phyloP scores from a whole-genome alignment of 495 filamentous ascomycete genomes.

The Penicillium roqueforti region DNA sequence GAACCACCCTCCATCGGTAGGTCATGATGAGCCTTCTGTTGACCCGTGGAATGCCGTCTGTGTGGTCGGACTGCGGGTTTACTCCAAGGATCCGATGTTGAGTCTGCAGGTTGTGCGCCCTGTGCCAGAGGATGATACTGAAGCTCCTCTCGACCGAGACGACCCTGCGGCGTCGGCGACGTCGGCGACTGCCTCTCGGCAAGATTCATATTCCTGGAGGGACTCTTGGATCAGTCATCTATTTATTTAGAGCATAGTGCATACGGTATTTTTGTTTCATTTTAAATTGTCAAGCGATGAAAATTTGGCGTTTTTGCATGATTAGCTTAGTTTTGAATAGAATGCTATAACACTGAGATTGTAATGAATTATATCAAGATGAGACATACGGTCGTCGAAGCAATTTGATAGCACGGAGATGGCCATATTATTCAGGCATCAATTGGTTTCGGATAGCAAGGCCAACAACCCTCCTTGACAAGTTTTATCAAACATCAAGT shows the following conservation, averaged over 20 bases:
- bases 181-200: slow-evolving; percentile 28
- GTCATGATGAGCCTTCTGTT: slow-evolving; percentile 8
- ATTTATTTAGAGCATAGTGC: background rate
- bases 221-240: slow-evolving; percentile 12
- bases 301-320: background rate
- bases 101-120: slow-evolving; percentile 52
- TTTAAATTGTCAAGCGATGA: background rate
- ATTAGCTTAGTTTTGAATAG: background rate
- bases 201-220: slow-evolving; percentile 18
- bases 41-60: slow-evolving; percentile 86
- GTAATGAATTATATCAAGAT: background rate
- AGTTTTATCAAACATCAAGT: slow-evolving; percentile 14
- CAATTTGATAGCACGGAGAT: too few species aligned
- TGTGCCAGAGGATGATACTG: slow-evolving; percentile 47
- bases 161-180: slow-evolving; percentile 46
- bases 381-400: too few species aligned
- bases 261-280: background rate
- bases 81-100: slow-evolving; percentile 54
- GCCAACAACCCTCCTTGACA: slow-evolving; percentile 40
- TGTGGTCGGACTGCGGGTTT: slow-evolving; percentile 73
- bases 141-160: slow-evolving; percentile 51
- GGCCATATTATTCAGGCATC: slow-evolving; percentile 3
- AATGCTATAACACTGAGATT: background rate
- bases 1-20: background rate
- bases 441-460: slow-evolving; percentile 20